Base-by-base conservation (phyloP, 805 yeast species). In the Nakazawaea anatomiae region DNA sequence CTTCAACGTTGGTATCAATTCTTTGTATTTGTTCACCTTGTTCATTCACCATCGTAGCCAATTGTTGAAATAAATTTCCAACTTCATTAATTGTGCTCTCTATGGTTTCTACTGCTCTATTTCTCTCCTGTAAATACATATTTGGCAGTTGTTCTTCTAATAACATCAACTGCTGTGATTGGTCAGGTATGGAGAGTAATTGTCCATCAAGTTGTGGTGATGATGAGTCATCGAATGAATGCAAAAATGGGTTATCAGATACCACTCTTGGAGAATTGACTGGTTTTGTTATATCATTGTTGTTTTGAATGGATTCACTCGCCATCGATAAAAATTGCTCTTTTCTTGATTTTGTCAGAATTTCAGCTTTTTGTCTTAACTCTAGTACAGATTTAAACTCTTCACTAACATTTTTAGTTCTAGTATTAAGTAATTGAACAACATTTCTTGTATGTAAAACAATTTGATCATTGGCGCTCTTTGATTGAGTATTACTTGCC, bases 21-120 rank as follows among this genome's bases (percentile, higher is more conserved):
- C 98, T 75, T 67, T 92, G 98, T 52, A 94, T 92, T 12, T 87
- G 87, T 60, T 94, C 99, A 40, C 98, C 92, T 69, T 94, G 99
- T 66, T 94, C 98, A 55, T 88, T 90, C 6, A 94, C 97, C 98
- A 94, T 92, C 1, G 96, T 86, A 5, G 98, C 96, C 59, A 94
- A 75, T 68, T 94, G 99, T 60, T 88, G 92, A 71, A 94, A 94
- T 54, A 94, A 75, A 46, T 87, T 86, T 42, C 99, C 99, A 46
- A 94, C 96, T 67, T 94, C 98, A 62, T 92, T 92, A 54, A 94
- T 94, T 0, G 99, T 94, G n/a, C 89, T 79, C 65, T 94, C 99
- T 47, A 94, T 94, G 0, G 97, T 89, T 63, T 92, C 98, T 47
- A 94, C 97, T 0, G 99, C 99, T 44, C 83, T 67, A 59, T 83